Evolutionary conservation across 176 grass and related monocot genomes (phyloP).

Genomic region (Chloris gayana): DNA sequence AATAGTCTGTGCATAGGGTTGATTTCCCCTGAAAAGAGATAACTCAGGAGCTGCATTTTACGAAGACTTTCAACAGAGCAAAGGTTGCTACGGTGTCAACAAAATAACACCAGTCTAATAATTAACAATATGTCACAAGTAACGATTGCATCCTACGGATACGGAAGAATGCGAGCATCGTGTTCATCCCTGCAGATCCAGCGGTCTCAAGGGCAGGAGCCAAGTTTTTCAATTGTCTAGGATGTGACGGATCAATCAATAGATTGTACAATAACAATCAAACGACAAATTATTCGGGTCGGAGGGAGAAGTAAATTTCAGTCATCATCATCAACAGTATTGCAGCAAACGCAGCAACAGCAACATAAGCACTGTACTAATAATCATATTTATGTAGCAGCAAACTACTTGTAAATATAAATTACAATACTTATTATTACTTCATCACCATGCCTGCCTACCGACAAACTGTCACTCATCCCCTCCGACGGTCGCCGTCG

Average conservation of each 20-base stretch:
- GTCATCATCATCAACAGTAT: neutral
- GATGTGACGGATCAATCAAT: neutral
- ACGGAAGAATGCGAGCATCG: neutral
- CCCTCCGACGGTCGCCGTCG: too few species aligned
- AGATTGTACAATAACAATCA: neutral
- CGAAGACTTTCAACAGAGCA: too few species aligned
- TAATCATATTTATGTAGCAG: conserved; percentile 10
- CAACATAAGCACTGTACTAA: neutral
- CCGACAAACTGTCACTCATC: neutral
- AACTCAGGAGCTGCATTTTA: too few species aligned
- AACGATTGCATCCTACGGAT: neutral
- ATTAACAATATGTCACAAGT: neutral
- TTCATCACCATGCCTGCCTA: neutral
- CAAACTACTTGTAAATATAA: conserved; percentile 4
- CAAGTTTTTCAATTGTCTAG: neutral
- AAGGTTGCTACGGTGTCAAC: too few species aligned
- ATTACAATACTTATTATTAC: conserved; percentile 8
- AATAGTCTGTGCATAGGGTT: too few species aligned
- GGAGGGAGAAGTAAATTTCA: too few species aligned
- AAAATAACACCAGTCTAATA: neutral
- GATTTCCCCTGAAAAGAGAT: too few species aligned
- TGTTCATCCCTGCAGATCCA: neutral
- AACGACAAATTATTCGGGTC: neutral
- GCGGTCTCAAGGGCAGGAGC: neutral
- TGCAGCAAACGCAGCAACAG: neutral